A percentile compares a stretch with the other conserved stretches of the same genome.
phyloP scores from a whole-genome alignment of 331 rosid species.

The Malus hybrid region DNA sequence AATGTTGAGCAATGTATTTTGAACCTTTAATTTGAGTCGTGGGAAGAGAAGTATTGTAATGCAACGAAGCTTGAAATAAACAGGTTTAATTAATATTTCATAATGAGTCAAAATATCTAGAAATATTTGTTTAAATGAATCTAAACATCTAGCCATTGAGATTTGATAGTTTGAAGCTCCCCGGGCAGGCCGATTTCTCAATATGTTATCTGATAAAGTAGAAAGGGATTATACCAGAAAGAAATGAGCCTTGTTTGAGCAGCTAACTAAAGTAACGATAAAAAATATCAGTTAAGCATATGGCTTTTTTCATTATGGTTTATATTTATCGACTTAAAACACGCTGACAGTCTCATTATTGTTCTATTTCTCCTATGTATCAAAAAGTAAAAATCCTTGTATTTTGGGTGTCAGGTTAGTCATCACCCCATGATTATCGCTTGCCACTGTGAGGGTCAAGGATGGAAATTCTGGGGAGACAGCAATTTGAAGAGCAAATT shows the following conservation, averaged over 20 bases:
- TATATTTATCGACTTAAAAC: neutral
- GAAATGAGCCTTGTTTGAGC: too few relatives aligned
- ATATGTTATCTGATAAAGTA: too few relatives aligned
- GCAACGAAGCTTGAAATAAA: neutral
- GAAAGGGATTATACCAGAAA: too few relatives aligned
- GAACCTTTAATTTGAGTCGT: neutral
- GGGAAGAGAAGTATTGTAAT: neutral
- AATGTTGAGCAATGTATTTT: neutral
- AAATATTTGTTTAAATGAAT: neutral
- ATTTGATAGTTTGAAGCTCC: neutral
- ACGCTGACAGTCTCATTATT: neutral
- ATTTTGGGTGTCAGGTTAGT: conserved; percentile 73
- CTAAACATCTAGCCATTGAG: neutral
- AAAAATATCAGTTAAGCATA: too few relatives aligned
- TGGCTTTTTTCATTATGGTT: neutral
- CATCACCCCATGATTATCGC: conserved; percentile 97
- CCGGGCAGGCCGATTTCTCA: neutral
- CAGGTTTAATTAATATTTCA: neutral
- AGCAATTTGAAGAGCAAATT: conserved; percentile 98
- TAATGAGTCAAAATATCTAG: neutral
- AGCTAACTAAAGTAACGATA: neutral
- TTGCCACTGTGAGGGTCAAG: conserved; percentile 93
- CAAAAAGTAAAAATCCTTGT: conserved; percentile 7
- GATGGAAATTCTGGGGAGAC: conserved; percentile 95
- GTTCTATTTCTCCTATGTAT: neutral